Conservation (phyloP, 2,329 filamentous ascomycete species). For the Penicillium sp. region DNA sequence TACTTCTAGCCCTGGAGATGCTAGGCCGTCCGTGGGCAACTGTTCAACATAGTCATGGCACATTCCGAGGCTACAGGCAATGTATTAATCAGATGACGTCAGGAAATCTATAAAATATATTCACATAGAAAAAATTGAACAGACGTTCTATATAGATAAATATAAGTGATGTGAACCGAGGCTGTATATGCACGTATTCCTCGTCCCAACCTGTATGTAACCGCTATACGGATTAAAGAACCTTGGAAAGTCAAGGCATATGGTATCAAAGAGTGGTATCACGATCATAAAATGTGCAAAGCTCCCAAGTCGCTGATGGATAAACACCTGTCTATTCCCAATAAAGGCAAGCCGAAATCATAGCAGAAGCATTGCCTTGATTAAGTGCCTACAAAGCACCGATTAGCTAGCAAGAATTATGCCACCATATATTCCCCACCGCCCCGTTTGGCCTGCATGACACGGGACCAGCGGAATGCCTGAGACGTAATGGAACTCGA, state of each 20-base stretch:
- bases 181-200: background rate
- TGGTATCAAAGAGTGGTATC: conserved; percentile 22
- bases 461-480: conserved; percentile 39
- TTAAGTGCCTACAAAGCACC: background rate
- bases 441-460: conserved; percentile 39
- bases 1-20: background rate
- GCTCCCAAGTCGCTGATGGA: conserved; percentile 10
- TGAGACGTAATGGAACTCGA: conserved; percentile 13
- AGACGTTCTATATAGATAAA: background rate
- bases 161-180: background rate
- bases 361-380: background rate
- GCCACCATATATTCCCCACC: conserved; percentile 43
- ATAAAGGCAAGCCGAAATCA: background rate
- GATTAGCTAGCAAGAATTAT: conserved; percentile 11
- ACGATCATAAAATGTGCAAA: conserved; percentile 11
- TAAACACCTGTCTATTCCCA: background rate
- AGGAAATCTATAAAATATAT: background rate
- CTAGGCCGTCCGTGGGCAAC: background rate
- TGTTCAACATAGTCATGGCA: background rate
- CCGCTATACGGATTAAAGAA: background rate
- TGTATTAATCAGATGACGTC: background rate
- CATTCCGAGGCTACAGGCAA: background rate
- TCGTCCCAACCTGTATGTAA: background rate
- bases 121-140: background rate
- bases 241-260: background rate